Percentiles rank a stretch among this genome's conserved stretches.
These are phyloP conservation scores for Aspergillus haitiensis DNA, from an alignment of 495 filamentous ascomycete genomes.

Conservation along the genomic window DNA sequence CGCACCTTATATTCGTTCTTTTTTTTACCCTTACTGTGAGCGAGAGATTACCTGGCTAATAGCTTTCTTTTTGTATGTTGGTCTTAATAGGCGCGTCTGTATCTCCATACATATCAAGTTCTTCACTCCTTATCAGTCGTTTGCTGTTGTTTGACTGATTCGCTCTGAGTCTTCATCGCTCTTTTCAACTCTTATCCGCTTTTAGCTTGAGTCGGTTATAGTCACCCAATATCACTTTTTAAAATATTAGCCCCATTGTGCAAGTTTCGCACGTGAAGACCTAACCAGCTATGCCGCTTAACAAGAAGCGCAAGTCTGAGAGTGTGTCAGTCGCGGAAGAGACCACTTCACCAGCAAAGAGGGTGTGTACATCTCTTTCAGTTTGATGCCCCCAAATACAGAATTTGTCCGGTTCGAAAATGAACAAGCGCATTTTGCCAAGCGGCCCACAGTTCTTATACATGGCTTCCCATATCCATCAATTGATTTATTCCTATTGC, in stretches of 20 bases:
- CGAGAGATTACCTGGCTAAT: neutral
- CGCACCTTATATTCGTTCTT: neutral
- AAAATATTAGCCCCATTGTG: constrained; percentile 4
- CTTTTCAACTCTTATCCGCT: constrained; percentile 13
- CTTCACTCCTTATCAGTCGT: neutral
- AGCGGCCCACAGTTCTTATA: neutral
- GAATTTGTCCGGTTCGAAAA: neutral
- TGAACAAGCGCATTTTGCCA: neutral
- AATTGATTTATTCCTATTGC: no score
- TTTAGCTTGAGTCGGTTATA: constrained; percentile 4
- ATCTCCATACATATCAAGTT: neutral
- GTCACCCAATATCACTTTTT: constrained; percentile 1
- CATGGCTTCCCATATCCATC: no score
- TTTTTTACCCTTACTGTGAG: neutral
- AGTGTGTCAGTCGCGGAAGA: constrained; percentile 25
- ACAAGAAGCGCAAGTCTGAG: constrained; percentile 33
- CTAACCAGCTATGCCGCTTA: constrained; percentile 26
- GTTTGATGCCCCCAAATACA: neutral
- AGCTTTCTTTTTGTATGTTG: neutral
- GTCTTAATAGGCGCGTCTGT: neutral
- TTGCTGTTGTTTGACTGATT: neutral
- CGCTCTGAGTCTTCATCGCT: neutral
- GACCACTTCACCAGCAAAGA: constrained; percentile 28
- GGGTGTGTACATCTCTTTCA: constrained; percentile 17
- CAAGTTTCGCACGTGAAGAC: constrained; percentile 1